Base-by-base conservation (phyloP, 169 alveolate species). In the Babesia caballi region DNA sequence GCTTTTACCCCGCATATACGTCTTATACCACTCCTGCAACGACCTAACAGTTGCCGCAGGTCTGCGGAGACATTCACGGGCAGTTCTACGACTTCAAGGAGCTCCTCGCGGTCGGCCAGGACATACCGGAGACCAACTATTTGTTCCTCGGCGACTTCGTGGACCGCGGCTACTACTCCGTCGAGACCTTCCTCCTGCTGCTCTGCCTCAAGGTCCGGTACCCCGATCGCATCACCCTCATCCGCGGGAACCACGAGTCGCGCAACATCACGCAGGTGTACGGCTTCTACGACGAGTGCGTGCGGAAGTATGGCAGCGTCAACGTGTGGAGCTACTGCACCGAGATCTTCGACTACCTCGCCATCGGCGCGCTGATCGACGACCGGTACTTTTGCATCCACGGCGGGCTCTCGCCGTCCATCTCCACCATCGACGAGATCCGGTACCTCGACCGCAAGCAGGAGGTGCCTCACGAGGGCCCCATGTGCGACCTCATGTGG, bases 381-480 rank as follows among this genome's bases (percentile, higher is more conserved):
- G 98, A 96, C 46, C 91, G 94, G 71, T 91, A 94, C 49, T 95
- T 97, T 88, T 97, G 99, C 84, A 97, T 97, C 23, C 99, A 97
- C 88, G 99, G 99, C 3, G 99, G 99, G 4, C 90, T 97, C 19
- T 96, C 99, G 9, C 99, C 99, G 0, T 90, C 95, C 33, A 91
- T 97, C 41, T 89, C 88, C 33, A 90, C 94, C 14, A 76, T 96
- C 9, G 99, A 96, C 78, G 99, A 96, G 51, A 94, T 98, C 21
- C 88, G 97, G 73, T 90, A 93, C 49, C 88, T 97, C 35, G 98
- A 96, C 77, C 87, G 99, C 72, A 94, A 94, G 65, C 95, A 78
- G 70, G 99, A 98, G 91, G 99, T 98, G 27, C 99, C 99, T 4
- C 99, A 97, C 82, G 99, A 97, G 84, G 99, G 99, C 7, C 98